phyloP scores from a whole-genome alignment of 306 rosid genomes.

The Prosopis cineraria region DNA sequence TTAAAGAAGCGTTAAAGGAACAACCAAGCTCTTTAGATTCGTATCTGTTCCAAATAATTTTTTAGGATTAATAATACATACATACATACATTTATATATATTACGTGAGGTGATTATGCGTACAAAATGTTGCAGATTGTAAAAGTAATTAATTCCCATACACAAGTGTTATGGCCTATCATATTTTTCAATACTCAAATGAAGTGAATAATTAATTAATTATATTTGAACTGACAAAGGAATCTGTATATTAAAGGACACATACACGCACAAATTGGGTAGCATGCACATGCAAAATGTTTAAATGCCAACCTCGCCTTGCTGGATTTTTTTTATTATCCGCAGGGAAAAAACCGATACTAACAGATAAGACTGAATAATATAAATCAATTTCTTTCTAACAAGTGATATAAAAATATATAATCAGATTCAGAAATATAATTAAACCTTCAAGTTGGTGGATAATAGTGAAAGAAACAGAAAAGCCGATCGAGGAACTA shows the following conservation, averaged over 20 bases:
- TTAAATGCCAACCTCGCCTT: slow-evolving; percentile 59
- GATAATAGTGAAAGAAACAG: slow-evolving; percentile 52
- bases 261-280: slow-evolving; percentile 42
- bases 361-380: slow-evolving; percentile 30
- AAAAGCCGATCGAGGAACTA: slow-evolving; percentile 60
- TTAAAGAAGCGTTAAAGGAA: slow-evolving; percentile 4
- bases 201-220: slow-evolving; percentile 9
- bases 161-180: neutral
- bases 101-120: slow-evolving; percentile 3
- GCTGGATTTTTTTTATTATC: slow-evolving; percentile 43
- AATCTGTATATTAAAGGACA: slow-evolving; percentile 25
- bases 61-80: neutral
- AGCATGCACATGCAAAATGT: slow-evolving; percentile 57
- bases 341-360: slow-evolving; percentile 22
- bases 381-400: neutral
- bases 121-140: neutral
- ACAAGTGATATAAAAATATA: neutral
- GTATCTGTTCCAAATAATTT: slow-evolving; percentile 1
- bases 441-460: slow-evolving; percentile 46
- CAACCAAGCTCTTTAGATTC: neutral
- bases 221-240: slow-evolving; percentile 11
- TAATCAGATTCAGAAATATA: slow-evolving; percentile 41
- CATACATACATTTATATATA: no score
- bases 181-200: neutral
- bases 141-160: neutral